Evolutionary conservation across 75 land plant genomes (phyloP).

Genomic region (Pinus tabuliformis): DNA sequence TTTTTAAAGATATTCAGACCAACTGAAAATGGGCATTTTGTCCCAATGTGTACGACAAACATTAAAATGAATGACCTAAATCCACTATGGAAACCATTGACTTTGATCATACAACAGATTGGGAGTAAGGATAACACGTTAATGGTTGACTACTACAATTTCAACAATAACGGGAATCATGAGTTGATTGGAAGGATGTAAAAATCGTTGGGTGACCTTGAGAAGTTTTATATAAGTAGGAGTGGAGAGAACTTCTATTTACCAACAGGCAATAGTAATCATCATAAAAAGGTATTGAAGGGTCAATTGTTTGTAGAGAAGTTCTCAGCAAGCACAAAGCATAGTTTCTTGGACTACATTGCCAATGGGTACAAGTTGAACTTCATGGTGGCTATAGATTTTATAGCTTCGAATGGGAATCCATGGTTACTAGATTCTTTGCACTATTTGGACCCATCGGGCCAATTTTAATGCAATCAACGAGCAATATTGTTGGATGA

Average conservation of each 20-base stretch:
- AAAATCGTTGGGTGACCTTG: constrained; percentile 44
- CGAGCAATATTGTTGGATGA: too few species aligned
- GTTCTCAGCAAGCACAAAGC: constrained; percentile 28
- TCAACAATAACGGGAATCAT: constrained; percentile 72
- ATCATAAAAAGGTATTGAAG: constrained; percentile 47
- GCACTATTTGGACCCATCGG: constrained; percentile 82
- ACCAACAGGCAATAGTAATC: constrained; percentile 15
- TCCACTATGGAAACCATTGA: constrained; percentile 75
- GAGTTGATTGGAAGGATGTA: constrained; percentile 59
- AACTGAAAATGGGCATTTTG: constrained; percentile 37
- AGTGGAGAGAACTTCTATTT: constrained; percentile 38
- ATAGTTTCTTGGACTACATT: constrained; percentile 81
- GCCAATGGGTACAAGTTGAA: constrained; percentile 73
- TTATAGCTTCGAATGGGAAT: constrained; percentile 95
- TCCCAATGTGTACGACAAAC: constrained; percentile 80
- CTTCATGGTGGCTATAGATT: constrained; percentile 94
- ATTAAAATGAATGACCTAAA: constrained; percentile 69
- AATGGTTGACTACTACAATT: constrained; percentile 61
- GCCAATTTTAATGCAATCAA: constrained; percentile 67
- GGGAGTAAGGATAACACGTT: constrained; percentile 69
- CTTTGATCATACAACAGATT: constrained; percentile 58
- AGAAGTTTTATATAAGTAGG: constrained; percentile 24
- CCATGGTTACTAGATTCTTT: constrained; percentile 82
- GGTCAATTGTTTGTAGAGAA: constrained; percentile 63
- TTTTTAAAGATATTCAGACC: constrained; percentile 71